phyloP scores from a whole-genome alignment of 2,329 filamentous ascomycete species.

The Emergomyces africanus region DNA sequence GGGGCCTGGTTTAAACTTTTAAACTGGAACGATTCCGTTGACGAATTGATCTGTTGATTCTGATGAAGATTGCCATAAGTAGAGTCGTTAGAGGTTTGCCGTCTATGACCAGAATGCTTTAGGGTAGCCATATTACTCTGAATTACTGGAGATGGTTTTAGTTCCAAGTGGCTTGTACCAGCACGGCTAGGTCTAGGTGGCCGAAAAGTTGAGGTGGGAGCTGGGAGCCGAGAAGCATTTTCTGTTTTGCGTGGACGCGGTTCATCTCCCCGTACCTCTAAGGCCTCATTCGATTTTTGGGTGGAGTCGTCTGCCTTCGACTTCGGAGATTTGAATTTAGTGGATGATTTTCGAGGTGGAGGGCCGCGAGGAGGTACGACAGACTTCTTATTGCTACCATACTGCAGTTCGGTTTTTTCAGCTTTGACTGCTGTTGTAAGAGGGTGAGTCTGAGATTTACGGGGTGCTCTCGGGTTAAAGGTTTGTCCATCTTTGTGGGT shows the following conservation, averaged over 20 bases:
- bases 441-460: slow-evolving; percentile 3
- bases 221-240: slow-evolving; percentile 18
- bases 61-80: slow-evolving; percentile 15
- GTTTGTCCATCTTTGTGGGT: neutral
- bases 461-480: neutral
- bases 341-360: slow-evolving; percentile 49
- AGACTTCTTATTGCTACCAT: neutral
- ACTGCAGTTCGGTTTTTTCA: neutral
- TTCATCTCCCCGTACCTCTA: slow-evolving; percentile 18
- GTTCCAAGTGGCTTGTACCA: slow-evolving; percentile 50
- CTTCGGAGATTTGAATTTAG: slow-evolving; percentile 37
- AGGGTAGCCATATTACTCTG: slow-evolving; percentile 42
- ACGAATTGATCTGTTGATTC: slow-evolving; percentile 23
- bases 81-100: slow-evolving; percentile 35
- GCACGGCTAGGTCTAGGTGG: slow-evolving; percentile 56
- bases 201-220: slow-evolving; percentile 24
- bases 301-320: slow-evolving; percentile 12
- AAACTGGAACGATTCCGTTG: slow-evolving; percentile 27
- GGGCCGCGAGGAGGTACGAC: slow-evolving; percentile 42
- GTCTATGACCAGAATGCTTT: slow-evolving; percentile 36
- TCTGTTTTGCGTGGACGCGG: slow-evolving; percentile 6
- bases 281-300: slow-evolving; percentile 13
- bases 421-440: neutral
- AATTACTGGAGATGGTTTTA: slow-evolving; percentile 40
- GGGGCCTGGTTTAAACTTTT: slow-evolving; percentile 20